Percentiles rank a stretch among this genome's conserved stretches.
Evolutionary conservation across 2,329 filamentous ascomycete genomes (phyloP).

Genomic region (Plenodomus biglobosus): DNA sequence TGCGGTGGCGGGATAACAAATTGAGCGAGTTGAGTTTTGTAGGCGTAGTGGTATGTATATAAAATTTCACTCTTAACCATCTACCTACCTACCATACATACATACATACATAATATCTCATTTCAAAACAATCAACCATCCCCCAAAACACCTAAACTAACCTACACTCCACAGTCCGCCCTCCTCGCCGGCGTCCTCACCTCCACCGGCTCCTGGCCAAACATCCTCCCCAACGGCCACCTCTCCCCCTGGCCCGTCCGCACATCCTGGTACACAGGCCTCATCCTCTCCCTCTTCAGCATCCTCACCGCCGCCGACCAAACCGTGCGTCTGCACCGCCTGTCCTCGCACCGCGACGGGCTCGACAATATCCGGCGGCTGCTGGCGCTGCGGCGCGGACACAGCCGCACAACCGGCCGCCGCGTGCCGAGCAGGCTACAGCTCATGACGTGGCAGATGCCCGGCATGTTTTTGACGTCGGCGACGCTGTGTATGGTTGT

Average conservation of each 20-base stretch:
- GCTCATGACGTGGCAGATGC: conserved; percentile 44
- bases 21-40: conserved; percentile 48
- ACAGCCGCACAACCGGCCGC: conserved; percentile 26
- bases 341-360: conserved; percentile 47
- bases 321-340: conserved; percentile 47
- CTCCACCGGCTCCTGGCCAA: conserved; percentile 50
- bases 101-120: too few species aligned
- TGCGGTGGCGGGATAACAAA: conserved; percentile 45
- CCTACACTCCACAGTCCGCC: conserved; percentile 32
- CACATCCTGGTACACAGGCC: conserved; percentile 48
- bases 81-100: too few species aligned
- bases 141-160: too few species aligned
- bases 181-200: conserved; percentile 46
- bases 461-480: conserved; percentile 41
- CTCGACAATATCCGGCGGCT: conserved; percentile 40
- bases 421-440: conserved; percentile 31
- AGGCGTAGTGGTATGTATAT: conserved; percentile 43
- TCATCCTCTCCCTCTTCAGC: conserved; percentile 55
- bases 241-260: conserved; percentile 47
- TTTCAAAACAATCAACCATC: too few species aligned
- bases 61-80: too few species aligned
- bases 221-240: conserved; percentile 43
- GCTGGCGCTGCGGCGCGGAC: conserved; percentile 23
- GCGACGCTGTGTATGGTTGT: conserved; percentile 43
- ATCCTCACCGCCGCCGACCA: conserved; percentile 51